phyloP scores from a whole-genome alignment of 2,329 filamentous ascomycete species.

The Gnomoniopsis sp. region DNA sequence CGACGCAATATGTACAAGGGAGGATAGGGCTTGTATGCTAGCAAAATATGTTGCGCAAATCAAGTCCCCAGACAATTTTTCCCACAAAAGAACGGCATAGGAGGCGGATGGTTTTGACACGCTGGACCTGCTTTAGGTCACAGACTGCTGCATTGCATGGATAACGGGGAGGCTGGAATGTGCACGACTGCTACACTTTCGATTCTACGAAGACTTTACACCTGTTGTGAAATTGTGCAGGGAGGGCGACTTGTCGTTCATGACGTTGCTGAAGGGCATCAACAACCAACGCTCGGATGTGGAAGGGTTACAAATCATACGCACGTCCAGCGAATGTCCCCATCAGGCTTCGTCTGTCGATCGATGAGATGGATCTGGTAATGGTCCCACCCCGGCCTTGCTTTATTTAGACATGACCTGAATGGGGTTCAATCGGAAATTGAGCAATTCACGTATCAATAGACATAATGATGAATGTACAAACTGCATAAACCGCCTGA shows the following conservation, averaged over 20 bases:
- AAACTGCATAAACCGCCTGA: not conserved
- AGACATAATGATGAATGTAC: constrained; percentile 32
- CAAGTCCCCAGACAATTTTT: not conserved
- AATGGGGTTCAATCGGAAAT: constrained; percentile 17
- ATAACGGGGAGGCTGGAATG: not conserved
- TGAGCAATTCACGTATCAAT: constrained; percentile 27
- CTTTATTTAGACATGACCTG: constrained; percentile 13
- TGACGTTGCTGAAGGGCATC: not conserved
- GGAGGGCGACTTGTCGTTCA: not conserved
- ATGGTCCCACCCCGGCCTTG: not conserved
- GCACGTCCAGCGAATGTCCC: not conserved
- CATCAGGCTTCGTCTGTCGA: constrained; percentile 2
- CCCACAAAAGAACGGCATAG: not conserved
- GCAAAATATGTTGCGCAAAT: constrained; percentile 14
- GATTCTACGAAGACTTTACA: constrained; percentile 16
- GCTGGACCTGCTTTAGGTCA: constrained; percentile 10
- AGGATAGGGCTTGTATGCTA: constrained; percentile 15
- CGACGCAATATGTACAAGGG: constrained; percentile 21
- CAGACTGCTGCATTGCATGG: not conserved
- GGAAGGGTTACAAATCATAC: not conserved
- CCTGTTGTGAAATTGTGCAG: not conserved
- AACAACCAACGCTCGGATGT: not conserved
- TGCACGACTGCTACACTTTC: constrained; percentile 11
- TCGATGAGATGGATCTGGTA: not conserved
- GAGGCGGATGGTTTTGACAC: constrained; percentile 2